phyloP scores from a whole-genome alignment of 2,329 filamentous ascomycete species.

The Graphiopsis chlorocephala region DNA sequence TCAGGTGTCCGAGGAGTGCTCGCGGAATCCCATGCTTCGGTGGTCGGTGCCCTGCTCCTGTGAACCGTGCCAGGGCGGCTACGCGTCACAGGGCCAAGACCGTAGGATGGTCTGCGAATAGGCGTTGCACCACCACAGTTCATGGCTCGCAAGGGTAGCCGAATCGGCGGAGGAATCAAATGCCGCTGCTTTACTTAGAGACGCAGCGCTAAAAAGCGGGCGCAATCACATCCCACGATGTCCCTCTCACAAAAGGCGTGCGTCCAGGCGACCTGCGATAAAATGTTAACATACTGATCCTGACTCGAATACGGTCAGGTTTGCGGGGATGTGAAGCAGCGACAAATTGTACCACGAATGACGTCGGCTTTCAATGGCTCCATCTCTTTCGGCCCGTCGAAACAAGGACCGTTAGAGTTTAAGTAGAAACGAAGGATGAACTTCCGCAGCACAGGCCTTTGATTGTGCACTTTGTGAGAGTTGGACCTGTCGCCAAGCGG shows the following conservation, averaged over 20 bases:
- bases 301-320: neutral
- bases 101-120: neutral
- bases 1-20: neutral
- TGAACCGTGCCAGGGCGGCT: neutral
- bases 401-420: conserved; percentile 7
- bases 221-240: neutral
- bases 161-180: conserved; percentile 3
- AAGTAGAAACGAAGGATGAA: neutral
- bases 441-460: neutral
- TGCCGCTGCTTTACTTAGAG: neutral
- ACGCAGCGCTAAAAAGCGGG: neutral
- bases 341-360: neutral
- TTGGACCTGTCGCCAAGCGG: neutral
- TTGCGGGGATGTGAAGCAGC: neutral
- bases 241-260: neutral
- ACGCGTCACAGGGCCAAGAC: conserved; percentile 7
- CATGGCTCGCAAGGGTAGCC: neutral
- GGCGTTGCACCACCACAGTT: neutral
- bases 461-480: neutral
- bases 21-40: neutral
- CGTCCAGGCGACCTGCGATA: neutral
- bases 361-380: neutral
- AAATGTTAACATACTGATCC: neutral
- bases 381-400: conserved; percentile 6
- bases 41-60: neutral